phyloP scores from a whole-genome alignment of 2,329 filamentous ascomycete species.

The Cercospora citrullina region DNA sequence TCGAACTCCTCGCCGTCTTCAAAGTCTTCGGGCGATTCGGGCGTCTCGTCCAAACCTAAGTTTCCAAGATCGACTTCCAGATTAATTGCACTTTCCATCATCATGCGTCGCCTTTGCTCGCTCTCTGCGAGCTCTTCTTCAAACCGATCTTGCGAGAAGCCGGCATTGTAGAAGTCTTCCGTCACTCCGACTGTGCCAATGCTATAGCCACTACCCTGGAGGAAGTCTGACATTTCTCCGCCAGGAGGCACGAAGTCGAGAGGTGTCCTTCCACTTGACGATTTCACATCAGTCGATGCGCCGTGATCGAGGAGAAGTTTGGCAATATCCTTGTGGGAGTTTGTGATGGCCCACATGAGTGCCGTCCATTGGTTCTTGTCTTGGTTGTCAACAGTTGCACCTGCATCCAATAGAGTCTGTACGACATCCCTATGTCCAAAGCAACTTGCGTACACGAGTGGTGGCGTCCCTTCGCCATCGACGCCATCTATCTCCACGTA shows the following conservation, averaged over 20 bases:
- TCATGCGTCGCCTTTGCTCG: slow-evolving; percentile 93
- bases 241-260: slow-evolving; percentile 95
- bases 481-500: slow-evolving; percentile 83
- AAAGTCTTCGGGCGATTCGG: slow-evolving; percentile 82
- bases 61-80: slow-evolving; percentile 95
- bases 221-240: slow-evolving; percentile 84
- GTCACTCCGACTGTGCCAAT: slow-evolving; percentile 76
- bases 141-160: slow-evolving; percentile 88
- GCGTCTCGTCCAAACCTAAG: slow-evolving; percentile 90
- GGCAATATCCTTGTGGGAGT: slow-evolving; percentile 92
- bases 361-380: slow-evolving; percentile 97
- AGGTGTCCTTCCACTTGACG: slow-evolving; percentile 87
- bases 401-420: slow-evolving; percentile 76
- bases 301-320: slow-evolving; percentile 90
- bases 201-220: slow-evolving; percentile 90
- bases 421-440: slow-evolving; percentile 95
- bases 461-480: slow-evolving; percentile 94
- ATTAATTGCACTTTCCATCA: slow-evolving; percentile 98
- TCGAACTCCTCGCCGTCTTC: slow-evolving; percentile 93
- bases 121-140: slow-evolving; percentile 97
- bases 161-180: slow-evolving; percentile 92
- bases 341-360: slow-evolving; percentile 99
- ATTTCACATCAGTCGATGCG: slow-evolving; percentile 93
- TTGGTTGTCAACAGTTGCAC: slow-evolving; percentile 86
- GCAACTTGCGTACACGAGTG: slow-evolving; percentile 95